Evolutionary conservation across 192 early-diverging fungal species (phyloP), one percentile per base, ranked within the genome.

Genomic region (Allomyces arbusculus): DNA sequence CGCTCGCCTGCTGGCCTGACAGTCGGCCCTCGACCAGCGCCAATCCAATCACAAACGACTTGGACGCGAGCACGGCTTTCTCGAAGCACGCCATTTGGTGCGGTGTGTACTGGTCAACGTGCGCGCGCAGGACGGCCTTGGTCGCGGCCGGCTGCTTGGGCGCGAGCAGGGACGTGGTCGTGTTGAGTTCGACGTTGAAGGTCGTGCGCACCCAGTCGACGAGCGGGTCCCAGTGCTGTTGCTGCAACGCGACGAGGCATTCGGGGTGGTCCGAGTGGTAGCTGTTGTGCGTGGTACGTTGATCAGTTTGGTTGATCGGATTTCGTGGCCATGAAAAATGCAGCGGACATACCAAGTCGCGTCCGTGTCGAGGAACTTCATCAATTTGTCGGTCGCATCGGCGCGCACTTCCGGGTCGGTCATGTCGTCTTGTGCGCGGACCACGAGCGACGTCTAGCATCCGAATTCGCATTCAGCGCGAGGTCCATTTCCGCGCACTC

Each of bases 1-100:
- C 66, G 58, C 85, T 84, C 9, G 89, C 92, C 23, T 84, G 68
- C 66, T 92, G 89, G 0, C 84, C 91, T 5, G 80, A 77, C 58
- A 95, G 68, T 8, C 68, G 78, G 61, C 82, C 74, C 69, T 92
- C 82, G n/a, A 91, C 80, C 23, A 98, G 73, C n/a, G 89, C 91
- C 16, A 95, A 76, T 7, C 82, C 90, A 62, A 95, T 87, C 63
- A 98, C 75, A 75, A 94, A 92, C 26, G 89, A 91, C 76, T 95
- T 98, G 67, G 88, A 80, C 14, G 76, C 78, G 82, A 95, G 77
- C 0, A 87, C 86, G 1, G 87, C 87, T 66, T 84, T 82, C 69
- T 98, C 95, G 69, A 98, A 91, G 1, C 89, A 79, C 9, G 93
- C 84, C 26, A 95, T 79, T 69, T 87, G 82, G 33, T 92, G 76